Conservation (phyloP, 345 rosid species). For the Geranium brycei region DNA sequence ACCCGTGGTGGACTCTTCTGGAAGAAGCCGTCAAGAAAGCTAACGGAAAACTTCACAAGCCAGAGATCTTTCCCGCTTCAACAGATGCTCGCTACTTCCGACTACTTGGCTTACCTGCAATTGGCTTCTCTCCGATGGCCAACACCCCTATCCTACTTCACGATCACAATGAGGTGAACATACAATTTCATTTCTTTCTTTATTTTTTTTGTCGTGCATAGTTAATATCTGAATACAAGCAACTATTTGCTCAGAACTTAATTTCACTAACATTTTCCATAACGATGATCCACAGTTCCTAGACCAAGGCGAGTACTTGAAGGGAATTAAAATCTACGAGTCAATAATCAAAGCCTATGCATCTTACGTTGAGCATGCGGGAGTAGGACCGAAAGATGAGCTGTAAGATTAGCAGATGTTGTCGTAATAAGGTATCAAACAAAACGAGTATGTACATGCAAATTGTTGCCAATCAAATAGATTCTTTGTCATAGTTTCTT, state of each 20-base stretch:
- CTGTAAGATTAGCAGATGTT: slow-evolving; percentile 19
- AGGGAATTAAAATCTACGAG: slow-evolving; percentile 62
- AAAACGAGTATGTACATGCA: too few relatives aligned
- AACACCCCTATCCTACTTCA: slow-evolving; percentile 84
- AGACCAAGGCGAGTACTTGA: slow-evolving; percentile 64
- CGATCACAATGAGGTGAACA: slow-evolving; percentile 76
- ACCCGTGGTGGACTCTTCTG: slow-evolving; percentile 79
- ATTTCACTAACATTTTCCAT: slow-evolving; percentile 7
- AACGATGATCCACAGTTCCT: slow-evolving; percentile 44
- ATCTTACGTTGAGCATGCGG: slow-evolving; percentile 24
- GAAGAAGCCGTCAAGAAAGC: slow-evolving; percentile 70
- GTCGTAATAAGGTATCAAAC: too few relatives aligned
- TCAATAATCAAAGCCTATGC: slow-evolving; percentile 59
- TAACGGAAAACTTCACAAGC: slow-evolving; percentile 50
- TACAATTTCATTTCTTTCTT: background rate
- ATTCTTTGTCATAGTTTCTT: too few relatives aligned
- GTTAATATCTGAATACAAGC: too few relatives aligned
- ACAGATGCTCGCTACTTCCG: slow-evolving; percentile 83
- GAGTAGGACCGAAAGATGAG: slow-evolving; percentile 48
- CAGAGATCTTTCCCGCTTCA: slow-evolving; percentile 83
- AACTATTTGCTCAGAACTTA: background rate
- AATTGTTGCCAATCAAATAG: too few relatives aligned
- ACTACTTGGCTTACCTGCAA: slow-evolving; percentile 50
- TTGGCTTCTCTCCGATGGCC: slow-evolving; percentile 89
- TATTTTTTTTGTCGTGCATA: background rate